Evolutionary conservation across 352 stramenopile genomes (phyloP).

Genomic region (Globisporangium megalacanthum): DNA sequence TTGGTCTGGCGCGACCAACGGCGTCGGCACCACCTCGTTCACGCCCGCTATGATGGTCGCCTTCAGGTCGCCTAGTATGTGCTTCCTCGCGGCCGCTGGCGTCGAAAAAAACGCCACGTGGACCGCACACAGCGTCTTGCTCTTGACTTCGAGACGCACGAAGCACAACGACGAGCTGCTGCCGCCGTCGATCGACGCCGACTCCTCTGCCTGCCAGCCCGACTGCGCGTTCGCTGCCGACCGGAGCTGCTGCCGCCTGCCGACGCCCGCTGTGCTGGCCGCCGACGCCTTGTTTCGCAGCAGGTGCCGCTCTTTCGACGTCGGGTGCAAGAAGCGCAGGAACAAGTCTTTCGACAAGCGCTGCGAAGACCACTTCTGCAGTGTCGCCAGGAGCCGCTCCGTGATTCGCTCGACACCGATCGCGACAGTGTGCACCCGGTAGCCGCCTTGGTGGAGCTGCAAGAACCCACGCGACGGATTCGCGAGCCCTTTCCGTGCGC

Average conservation of each 20-base stretch:
- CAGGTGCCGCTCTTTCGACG: conserved; percentile 6
- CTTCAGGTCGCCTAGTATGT: conserved; percentile 74
- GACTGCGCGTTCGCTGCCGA: conserved; percentile 15
- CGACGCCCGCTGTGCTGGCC: conserved; percentile 9
- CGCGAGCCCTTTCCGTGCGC: conserved; percentile 19
- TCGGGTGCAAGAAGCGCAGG: conserved; percentile 58
- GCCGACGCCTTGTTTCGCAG: conserved; percentile 17
- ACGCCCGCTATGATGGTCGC: conserved; percentile 46
- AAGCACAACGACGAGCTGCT: conserved; percentile 73
- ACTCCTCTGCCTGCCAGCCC: conserved; percentile 7
- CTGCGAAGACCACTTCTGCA: conserved; percentile 79
- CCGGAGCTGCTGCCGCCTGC: conserved; percentile 25
- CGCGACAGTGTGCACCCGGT: conserved; percentile 23
- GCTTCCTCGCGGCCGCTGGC: conserved; percentile 45
- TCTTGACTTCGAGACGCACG: conserved; percentile 75
- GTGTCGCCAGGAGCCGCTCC: conserved; percentile 44
- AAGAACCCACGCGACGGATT: conserved; percentile 25
- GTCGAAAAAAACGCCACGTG: conserved; percentile 88
- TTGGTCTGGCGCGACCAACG: conserved; percentile 3
- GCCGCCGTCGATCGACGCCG: conserved; percentile 18
- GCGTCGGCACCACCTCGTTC: conserved; percentile 30
- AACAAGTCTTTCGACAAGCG: conserved; percentile 74
- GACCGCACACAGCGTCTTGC: conserved; percentile 68
- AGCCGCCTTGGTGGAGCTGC: conserved; percentile 24
- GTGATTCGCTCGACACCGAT: conserved; percentile 54